Conservation (phyloP, 2,329 filamentous ascomycete genomes). For the Madurella mycetomatis region DNA sequence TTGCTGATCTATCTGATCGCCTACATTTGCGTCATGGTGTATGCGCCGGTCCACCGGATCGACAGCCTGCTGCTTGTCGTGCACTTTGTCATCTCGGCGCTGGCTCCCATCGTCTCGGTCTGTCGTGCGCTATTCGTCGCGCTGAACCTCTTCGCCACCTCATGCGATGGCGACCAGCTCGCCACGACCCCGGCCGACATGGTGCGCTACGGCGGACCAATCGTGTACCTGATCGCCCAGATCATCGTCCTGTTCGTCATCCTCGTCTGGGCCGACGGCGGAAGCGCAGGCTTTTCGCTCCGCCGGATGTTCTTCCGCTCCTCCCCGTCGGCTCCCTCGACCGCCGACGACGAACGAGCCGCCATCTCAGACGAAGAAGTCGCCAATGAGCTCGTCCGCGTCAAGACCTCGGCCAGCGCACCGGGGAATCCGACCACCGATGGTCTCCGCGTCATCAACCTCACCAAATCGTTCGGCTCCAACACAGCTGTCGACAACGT, state of each 20-base stretch:
- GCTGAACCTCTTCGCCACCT: constrained; percentile 77
- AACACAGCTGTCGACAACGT: constrained; percentile 83
- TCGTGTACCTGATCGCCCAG: constrained; percentile 76
- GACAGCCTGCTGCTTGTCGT: constrained; percentile 63
- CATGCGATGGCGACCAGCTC: constrained; percentile 63
- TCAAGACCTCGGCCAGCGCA: constrained; percentile 46
- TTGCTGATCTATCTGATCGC: constrained; percentile 69
- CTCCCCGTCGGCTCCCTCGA: constrained; percentile 7
- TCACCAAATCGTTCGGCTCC: constrained; percentile 74
- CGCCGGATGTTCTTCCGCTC: constrained; percentile 38
- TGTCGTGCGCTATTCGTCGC: constrained; percentile 69
- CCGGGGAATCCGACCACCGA: constrained; percentile 41
- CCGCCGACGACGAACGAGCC: constrained; percentile 29
- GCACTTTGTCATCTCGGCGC: constrained; percentile 68
- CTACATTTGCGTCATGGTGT: constrained; percentile 70
- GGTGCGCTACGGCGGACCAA: constrained; percentile 74
- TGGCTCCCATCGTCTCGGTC: constrained; percentile 74
- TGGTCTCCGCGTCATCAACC: constrained; percentile 71
- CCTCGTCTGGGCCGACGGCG: constrained; percentile 77
- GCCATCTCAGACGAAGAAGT: constrained; percentile 54
- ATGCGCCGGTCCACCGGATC: constrained; percentile 63
- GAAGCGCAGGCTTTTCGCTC: constrained; percentile 56
- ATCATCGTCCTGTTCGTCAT: constrained; percentile 64
- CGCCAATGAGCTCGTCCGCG: constrained; percentile 58
- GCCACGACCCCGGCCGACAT: constrained; percentile 67